These are phyloP conservation scores for Pyricularia pennisetigena DNA, from an alignment of 2,329 filamentous ascomycete genomes.

Conservation along the genomic window DNA sequence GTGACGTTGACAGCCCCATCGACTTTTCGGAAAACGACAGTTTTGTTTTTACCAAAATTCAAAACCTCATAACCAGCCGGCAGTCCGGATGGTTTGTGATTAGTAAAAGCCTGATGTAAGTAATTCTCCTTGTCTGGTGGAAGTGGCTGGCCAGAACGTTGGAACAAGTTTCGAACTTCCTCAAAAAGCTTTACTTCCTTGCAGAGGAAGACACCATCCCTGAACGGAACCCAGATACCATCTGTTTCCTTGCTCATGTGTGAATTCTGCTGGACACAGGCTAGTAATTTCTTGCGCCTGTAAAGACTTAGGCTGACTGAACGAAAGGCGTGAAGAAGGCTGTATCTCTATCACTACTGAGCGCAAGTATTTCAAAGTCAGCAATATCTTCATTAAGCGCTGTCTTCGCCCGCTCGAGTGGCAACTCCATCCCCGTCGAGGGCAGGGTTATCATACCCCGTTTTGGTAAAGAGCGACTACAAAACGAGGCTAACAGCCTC, in stretches of 20 bases:
- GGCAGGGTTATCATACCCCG: neutral
- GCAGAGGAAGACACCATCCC: neutral
- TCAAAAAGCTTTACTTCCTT: neutral
- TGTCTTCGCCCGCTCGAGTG: conserved; percentile 20
- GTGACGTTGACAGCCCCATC: too few species aligned
- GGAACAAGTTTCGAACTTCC: neutral
- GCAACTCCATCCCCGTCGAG: conserved; percentile 6
- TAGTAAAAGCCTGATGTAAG: too few species aligned
- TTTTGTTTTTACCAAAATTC: too few species aligned
- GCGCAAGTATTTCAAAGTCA: conserved; percentile 6
- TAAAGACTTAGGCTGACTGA: neutral
- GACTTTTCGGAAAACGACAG: too few species aligned
- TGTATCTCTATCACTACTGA: conserved; percentile 5
- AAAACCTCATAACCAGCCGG: too few species aligned
- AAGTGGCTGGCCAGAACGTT: neutral
- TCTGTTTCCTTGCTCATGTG: neutral
- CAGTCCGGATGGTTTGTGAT: too few species aligned
- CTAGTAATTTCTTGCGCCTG: neutral
- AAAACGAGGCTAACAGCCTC: conserved; percentile 18
- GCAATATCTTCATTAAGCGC: conserved; percentile 13
- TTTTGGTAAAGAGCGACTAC: conserved; percentile 14
- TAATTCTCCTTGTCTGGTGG: neutral
- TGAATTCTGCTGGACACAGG: neutral
- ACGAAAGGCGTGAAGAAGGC: conserved; percentile 4
- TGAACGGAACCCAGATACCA: neutral